Percentiles rank a stretch among this genome's conserved stretches.
phyloP scores from a whole-genome alignment of 1,284 basidiomycete genomes.

The Phellopilus nigrolimitatus region DNA sequence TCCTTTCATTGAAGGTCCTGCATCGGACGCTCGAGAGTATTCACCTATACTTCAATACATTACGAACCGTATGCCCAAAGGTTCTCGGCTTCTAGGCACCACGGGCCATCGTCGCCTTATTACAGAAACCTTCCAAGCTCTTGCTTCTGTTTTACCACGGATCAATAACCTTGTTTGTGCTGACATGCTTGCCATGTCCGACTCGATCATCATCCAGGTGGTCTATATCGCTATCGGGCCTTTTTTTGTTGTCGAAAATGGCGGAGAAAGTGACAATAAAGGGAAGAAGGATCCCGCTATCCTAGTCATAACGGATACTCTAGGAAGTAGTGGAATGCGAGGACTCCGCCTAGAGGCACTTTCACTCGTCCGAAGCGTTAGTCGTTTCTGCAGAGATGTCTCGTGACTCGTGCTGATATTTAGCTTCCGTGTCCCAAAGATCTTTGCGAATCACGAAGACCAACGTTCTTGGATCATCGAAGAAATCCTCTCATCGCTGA shows the following conservation, averaged over 20 bases:
- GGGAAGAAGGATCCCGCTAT: constrained; percentile 46
- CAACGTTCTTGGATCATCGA: constrained; percentile 96
- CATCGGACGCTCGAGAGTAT: constrained; percentile 38
- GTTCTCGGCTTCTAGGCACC: constrained; percentile 22
- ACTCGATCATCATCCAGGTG: constrained; percentile 82
- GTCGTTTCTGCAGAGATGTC: constrained; percentile 28
- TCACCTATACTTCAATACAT: constrained; percentile 54
- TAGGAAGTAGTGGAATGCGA: constrained; percentile 74
- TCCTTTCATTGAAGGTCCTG: constrained; percentile 76
- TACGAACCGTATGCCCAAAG: constrained; percentile 38
- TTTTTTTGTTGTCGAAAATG: constrained; percentile 78
- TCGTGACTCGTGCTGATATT: constrained; percentile 12
- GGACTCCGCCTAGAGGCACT: constrained; percentile 79
- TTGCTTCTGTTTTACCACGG: constrained; percentile 62
- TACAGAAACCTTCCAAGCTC: constrained; percentile 60
- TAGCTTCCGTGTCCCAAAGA: constrained; percentile 48
- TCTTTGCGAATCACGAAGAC: constrained; percentile 85
- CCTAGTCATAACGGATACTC: constrained; percentile 47
- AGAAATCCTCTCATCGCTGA: constrained; percentile 86
- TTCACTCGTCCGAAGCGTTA: constrained; percentile 76
- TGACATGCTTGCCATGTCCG: constrained; percentile 72
- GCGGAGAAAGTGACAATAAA: constrained; percentile 42
- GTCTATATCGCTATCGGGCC: constrained; percentile 92
- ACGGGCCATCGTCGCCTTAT: constrained; percentile 50
- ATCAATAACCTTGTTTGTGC: constrained; percentile 65